phyloP scores from a whole-genome alignment of 83 land plant species.

The Isoetes engelmannii region DNA sequence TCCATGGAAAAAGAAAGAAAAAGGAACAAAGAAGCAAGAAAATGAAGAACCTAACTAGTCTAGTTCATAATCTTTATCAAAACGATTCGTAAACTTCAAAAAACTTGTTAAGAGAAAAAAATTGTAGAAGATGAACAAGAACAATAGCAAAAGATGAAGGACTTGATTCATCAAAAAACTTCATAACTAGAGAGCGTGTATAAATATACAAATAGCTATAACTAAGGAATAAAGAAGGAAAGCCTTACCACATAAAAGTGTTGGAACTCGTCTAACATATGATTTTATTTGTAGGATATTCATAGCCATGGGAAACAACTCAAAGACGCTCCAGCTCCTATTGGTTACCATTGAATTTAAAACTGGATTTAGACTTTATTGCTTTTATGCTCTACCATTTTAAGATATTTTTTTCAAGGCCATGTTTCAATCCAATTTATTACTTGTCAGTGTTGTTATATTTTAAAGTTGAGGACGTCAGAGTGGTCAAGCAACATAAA shows the following conservation, averaged over 20 bases:
- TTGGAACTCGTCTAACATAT: not conserved
- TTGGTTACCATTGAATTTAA: not conserved
- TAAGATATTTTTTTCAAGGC: too few species aligned
- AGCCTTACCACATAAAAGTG: not conserved
- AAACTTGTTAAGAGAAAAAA: too few species aligned
- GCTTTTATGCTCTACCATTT: not conserved
- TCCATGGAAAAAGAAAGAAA: not conserved
- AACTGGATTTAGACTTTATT: not conserved
- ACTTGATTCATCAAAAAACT: not conserved
- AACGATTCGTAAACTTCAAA: not conserved
- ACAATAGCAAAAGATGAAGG: too few species aligned
- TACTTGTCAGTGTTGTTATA: too few species aligned
- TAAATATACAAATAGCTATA: not conserved
- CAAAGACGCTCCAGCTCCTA: slow-evolving; percentile 3
- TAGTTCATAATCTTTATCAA: not conserved
- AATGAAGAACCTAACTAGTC: not conserved
- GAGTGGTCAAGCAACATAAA: too few species aligned
- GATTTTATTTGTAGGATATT: slow-evolving; percentile 21
- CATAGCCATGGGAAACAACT: slow-evolving; percentile 19
- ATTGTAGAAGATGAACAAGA: too few species aligned
- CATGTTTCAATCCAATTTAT: too few species aligned
- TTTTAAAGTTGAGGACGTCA: too few species aligned
- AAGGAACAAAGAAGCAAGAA: not conserved
- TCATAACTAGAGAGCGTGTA: not conserved
- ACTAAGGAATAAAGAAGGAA: not conserved